Conservation (phyloP, 2,329 filamentous ascomycete genomes). For the Epichloe scottii region DNA sequence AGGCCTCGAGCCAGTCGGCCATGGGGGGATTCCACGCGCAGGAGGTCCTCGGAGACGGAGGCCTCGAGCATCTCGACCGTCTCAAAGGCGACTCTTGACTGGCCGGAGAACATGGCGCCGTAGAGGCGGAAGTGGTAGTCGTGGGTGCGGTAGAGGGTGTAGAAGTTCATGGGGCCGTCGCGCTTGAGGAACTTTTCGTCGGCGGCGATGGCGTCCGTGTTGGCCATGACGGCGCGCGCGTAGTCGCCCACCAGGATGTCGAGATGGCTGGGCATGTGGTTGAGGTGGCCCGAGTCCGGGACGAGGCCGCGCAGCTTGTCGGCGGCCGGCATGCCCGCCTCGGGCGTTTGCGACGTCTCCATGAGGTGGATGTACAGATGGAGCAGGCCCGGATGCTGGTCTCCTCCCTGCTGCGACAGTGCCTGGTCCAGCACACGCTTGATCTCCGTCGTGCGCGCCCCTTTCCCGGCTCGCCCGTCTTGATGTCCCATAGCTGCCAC, state of each 20-base stretch:
- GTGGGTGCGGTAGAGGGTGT: conserved; percentile 64
- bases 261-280: conserved; percentile 69
- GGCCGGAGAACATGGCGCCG: conserved; percentile 64
- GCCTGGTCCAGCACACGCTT: conserved; percentile 29
- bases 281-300: conserved; percentile 57
- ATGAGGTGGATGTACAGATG: conserved; percentile 70
- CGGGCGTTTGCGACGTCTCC: conserved; percentile 60
- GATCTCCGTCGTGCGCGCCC: conserved; percentile 21
- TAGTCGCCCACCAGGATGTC: conserved; percentile 66
- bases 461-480: conserved; percentile 19
- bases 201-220: conserved; percentile 51
- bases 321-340: conserved; percentile 46
- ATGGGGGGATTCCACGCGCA: conserved; percentile 57
- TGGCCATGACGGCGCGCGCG: conserved; percentile 50
- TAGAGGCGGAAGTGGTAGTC: conserved; percentile 67
- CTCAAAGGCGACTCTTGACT: conserved; percentile 48
- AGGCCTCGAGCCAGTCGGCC: conserved; percentile 68
- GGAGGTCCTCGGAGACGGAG: conserved; percentile 48
- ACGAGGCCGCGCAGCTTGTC: conserved; percentile 51
- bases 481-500: conserved; percentile 31
- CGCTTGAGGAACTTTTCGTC: conserved; percentile 53
- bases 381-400: conserved; percentile 54
- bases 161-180: conserved; percentile 56
- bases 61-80: conserved; percentile 46
- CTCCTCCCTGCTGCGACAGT: conserved; percentile 27